A percentile compares a stretch with the other conserved stretches of the same genome.
phyloP scores from a whole-genome alignment of 2,329 filamentous ascomycete species.

The Raffaelea albimanens region DNA sequence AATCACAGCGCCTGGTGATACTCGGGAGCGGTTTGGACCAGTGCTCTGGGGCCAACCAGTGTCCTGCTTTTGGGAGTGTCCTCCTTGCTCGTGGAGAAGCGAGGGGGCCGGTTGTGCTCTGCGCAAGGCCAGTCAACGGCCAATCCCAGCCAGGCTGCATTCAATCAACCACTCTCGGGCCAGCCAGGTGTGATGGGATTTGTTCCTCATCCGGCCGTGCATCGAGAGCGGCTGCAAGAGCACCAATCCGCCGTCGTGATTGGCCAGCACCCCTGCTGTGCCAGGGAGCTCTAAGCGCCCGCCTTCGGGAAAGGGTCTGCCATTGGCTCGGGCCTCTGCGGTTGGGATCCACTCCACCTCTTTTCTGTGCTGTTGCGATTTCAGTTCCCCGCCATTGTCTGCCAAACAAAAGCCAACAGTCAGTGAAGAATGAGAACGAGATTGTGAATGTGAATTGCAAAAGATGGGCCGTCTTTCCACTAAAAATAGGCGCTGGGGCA shows the following conservation, averaged over 20 bases:
- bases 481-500: not conserved
- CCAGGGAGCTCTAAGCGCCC: slow-evolving; percentile 20
- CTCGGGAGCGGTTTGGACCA: slow-evolving; percentile 5
- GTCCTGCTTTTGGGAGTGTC: too few species aligned
- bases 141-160: too few species aligned
- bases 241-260: slow-evolving; percentile 23
- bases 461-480: not conserved
- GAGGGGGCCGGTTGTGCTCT: too few species aligned
- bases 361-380: too few species aligned
- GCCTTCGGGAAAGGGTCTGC: not conserved
- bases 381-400: slow-evolving; percentile 1
- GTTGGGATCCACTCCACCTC: not conserved
- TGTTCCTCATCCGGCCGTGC: slow-evolving; percentile 11
- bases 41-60: not conserved
- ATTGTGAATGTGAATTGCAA: too few species aligned
- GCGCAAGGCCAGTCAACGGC: too few species aligned
- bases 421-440: too few species aligned
- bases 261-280: slow-evolving; percentile 25
- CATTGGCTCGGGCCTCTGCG: slow-evolving; percentile 5
- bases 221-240: slow-evolving; percentile 16
- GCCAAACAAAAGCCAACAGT: not conserved
- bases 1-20: slow-evolving; percentile 13
- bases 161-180: too few species aligned
- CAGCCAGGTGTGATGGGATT: not conserved
- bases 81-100: too few species aligned